These are phyloP conservation scores for Zoysia pacifica DNA, from an alignment of 176 grass and related monocot species.

Conservation along the genomic window DNA sequence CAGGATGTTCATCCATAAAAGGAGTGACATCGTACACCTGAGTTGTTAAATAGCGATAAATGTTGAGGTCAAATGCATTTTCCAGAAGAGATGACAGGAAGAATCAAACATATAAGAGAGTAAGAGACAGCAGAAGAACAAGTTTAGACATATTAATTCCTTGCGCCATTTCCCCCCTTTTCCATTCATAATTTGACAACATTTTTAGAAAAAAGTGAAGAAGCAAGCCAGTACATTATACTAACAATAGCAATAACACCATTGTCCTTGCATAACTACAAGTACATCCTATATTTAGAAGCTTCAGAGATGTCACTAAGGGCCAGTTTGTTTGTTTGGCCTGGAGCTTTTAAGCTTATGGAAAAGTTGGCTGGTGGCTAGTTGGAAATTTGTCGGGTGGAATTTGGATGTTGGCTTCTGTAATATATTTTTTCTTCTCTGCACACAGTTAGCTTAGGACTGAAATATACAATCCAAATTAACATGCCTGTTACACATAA, in stretches of 20 bases:
- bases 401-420: no score
- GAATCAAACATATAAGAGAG: no score
- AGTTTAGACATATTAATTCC: neutral
- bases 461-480: neutral
- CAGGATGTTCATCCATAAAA: slow-evolving; percentile 98
- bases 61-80: neutral
- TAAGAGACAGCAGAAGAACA: neutral
- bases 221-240: neutral
- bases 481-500: neutral
- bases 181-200: neutral
- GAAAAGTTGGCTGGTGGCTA: no score
- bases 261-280: no score
- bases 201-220: neutral
- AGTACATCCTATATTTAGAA: neutral
- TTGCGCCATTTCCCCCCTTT: neutral
- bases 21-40: slow-evolving; percentile 87
- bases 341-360: no score
- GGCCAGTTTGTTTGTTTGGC: no score
- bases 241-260: neutral
- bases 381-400: no score
- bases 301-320: neutral
- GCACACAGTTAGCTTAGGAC: neutral
- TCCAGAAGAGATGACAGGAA: neutral
- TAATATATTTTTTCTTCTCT: no score
- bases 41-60: slow-evolving; percentile 16